Base-by-base conservation (phyloP, 2,329 filamentous ascomycete species). In the Metarhizium anisopliae region DNA sequence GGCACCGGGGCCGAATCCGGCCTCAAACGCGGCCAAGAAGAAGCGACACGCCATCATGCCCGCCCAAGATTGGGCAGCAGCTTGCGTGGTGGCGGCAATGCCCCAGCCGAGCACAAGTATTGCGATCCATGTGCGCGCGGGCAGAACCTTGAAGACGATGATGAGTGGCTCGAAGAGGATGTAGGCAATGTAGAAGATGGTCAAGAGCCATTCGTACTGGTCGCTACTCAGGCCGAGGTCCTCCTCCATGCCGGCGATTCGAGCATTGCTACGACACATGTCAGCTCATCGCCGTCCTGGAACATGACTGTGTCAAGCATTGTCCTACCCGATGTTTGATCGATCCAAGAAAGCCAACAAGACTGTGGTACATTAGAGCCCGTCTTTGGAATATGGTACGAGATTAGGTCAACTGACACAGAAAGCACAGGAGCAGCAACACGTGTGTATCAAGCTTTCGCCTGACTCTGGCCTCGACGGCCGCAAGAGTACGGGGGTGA, bases 41-140 rank as follows among this genome's bases (percentile, higher is more conserved):
- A 79, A 66, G 4, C 77, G 69, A 1, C 77, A 66, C 70, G 68
- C 56, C 73, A 75, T 6, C 51, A 78, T 68, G 3, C 73, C 72
- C 0, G 67, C 74, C 54, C 78, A 79, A 54, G 70, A 72, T n/a
- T 70, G 72, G 2, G 72, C 67, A 0, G 71, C 74, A n/a, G 70
- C 74, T 59, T 77, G 74, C 2, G 77, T 57, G 29, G 66, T 51
- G 72, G 69, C 55, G 0, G 55, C 43, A n/a, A 56, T 30, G 25
- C 58, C 60, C 54, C 55, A 61, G 45, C 56, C 55, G 6, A 55
- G 47, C 20, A 58, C 55, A 11, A 59, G 50, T 3, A 56, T 45
- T 2, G 57, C 36, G 6, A 56, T 47, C 57, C 57, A 58, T 13
- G 50, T 14, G 14, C 52, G 54, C 2, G 57, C 18, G 40, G 54